Evolutionary conservation across 2,329 filamentous ascomycete species (phyloP).

Genomic region (Calycina marina): DNA sequence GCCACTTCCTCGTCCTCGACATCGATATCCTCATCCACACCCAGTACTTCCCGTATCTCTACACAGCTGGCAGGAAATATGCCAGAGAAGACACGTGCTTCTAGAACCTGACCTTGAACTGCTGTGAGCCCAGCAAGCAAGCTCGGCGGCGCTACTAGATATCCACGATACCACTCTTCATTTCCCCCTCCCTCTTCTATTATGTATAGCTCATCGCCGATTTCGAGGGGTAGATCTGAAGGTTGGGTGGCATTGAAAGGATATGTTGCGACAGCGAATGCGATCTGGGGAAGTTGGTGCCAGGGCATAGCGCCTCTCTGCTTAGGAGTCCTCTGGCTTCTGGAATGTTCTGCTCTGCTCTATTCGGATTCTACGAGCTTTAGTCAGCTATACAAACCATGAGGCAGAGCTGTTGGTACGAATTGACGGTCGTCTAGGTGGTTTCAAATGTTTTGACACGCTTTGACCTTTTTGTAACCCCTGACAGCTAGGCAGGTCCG

Average conservation of each 20-base stretch:
- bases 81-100: slow-evolving; percentile 94
- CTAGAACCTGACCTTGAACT: slow-evolving; percentile 80
- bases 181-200: slow-evolving; percentile 83
- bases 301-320: slow-evolving; percentile 63
- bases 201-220: slow-evolving; percentile 96
- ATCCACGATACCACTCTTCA: slow-evolving; percentile 87
- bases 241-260: slow-evolving; percentile 79
- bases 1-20: slow-evolving; percentile 4
- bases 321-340: too few relatives aligned
- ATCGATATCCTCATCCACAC: slow-evolving; percentile 21
- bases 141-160: slow-evolving; percentile 86
- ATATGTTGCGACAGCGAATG: slow-evolving; percentile 92
- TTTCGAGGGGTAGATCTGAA: slow-evolving; percentile 87
- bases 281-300: slow-evolving; percentile 91
- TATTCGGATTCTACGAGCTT: not conserved
- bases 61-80: slow-evolving; percentile 94
- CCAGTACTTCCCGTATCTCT: slow-evolving; percentile 83
- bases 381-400: not conserved
- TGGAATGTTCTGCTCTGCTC: too few relatives aligned
- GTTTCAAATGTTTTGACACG: too few relatives aligned
- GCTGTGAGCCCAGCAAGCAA: slow-evolving; percentile 83
- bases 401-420: too few relatives aligned
- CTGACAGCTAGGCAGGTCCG: too few relatives aligned
- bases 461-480: too few relatives aligned
- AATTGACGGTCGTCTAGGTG: too few relatives aligned